Percentiles rank a stretch among this genome's conserved stretches.
Evolutionary conservation across 345 rosid species (phyloP).

Genomic region (Melaleuca alternifolia): DNA sequence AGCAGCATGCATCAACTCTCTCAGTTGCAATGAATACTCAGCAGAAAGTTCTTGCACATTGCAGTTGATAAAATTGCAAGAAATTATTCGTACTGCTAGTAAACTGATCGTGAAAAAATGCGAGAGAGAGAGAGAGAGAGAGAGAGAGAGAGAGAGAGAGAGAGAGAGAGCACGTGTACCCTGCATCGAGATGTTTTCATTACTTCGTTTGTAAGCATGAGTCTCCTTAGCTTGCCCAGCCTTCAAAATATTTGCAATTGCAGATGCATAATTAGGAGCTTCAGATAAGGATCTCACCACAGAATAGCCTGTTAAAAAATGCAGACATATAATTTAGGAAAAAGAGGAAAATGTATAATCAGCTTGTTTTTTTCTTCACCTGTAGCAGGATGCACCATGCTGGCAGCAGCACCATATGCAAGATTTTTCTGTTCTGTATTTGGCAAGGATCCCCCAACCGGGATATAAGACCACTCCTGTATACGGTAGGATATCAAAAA

Average conservation of each 20-base stretch:
- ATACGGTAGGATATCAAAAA: neutral
- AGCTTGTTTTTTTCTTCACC: slow-evolving; percentile 26
- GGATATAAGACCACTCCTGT: slow-evolving; percentile 98
- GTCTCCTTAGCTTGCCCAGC: slow-evolving; percentile 18
- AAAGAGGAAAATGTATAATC: neutral
- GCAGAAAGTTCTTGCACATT: neutral
- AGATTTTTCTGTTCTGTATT: slow-evolving; percentile 85
- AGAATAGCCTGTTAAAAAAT: slow-evolving; percentile 60
- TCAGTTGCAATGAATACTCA: neutral
- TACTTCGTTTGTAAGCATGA: slow-evolving; percentile 12
- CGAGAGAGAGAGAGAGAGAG: neutral
- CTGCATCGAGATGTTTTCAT: slow-evolving; percentile 66
- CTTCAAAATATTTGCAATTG: slow-evolving; percentile 63
- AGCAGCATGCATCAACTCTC: neutral
- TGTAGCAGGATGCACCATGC: slow-evolving; percentile 98
- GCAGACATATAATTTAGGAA: neutral
- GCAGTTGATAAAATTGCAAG: neutral
- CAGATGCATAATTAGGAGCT: slow-evolving; percentile 83
- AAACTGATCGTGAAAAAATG: neutral
- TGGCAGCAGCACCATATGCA: slow-evolving; percentile 96
- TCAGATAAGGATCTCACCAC: slow-evolving; percentile 94
- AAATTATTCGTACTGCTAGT: neutral
- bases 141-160: neutral
- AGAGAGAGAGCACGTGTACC: slow-evolving; percentile 23
- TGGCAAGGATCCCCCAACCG: slow-evolving; percentile 95